Base-by-base conservation (phyloP, 2,329 filamentous ascomycete genomes). In the Dactylellina parvicollis region DNA sequence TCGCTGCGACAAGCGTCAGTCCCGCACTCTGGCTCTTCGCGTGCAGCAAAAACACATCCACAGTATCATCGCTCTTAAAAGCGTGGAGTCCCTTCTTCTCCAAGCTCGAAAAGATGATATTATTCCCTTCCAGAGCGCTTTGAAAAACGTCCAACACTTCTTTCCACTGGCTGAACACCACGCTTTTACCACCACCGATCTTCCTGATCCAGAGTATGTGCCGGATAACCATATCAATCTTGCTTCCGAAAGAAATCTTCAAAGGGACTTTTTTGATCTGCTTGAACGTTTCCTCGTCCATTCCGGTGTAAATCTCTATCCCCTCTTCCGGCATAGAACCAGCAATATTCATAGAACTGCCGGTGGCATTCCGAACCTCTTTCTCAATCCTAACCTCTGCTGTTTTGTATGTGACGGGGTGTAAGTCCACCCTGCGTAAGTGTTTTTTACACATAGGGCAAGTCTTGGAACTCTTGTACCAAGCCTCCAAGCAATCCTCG, bases 121-220 rank as follows among this genome's bases (percentile, higher is more conserved):
- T 86, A 80, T 92, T 91, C 2, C 85, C 84, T 1, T 80, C 79
- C 55, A 98, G 89, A 0, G 92, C 94, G 8, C 84, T 84, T 7
- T 84, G 85, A 0, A 98, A 84, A 4, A 96, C 88, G 0, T 85
- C 83, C 1, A 98, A 83, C 77, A 97, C 98, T 60, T 91, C 89
- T 62, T 86, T 86, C 80, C 92, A 95, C 81, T 98, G 94, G 0
- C 92, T 96, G 80, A 96, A 99, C n/a, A 98, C 86, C 79, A 99
- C 90, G 0, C 91, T 91, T 79, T 98, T 98, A 8, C 92, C 92
- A 92, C 0, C 92, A 91, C 76, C 97, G 92, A 91, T 87, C 76
- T 90, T 84, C 1, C 94, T 88, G 18, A 98, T 84, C 91, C 92
- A 97, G 14, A 96, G 81, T 1, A 98, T 81, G 79, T 98, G 95